Evolutionary conservation across 2,329 filamentous ascomycete species (phyloP), one percentile per base, ranked within the genome.

Genomic region (Rutstroemia sp.): DNA sequence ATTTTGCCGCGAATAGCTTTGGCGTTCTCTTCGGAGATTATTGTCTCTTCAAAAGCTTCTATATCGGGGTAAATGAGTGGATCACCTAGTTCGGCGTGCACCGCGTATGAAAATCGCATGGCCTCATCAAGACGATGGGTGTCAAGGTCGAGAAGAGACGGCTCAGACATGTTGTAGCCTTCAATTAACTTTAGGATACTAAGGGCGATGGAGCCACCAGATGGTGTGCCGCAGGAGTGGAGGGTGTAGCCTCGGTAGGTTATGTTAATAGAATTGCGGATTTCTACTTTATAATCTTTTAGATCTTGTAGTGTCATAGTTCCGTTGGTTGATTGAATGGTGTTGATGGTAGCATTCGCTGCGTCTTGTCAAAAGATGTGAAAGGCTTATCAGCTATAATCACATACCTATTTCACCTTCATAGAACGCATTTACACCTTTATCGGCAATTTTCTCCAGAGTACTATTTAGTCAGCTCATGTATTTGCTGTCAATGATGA

Each of bases 71-170:
- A 81, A 68, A 87, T 96, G 1, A 74, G 76, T 0, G 92, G 94
- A 69, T 97, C 94, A 4, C 91, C 92, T 0, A 97, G 79, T 27
- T 85, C 78, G n/a, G 83, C 79, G 57, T 91, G 84, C 64, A 87
- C 75, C 4, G 86, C 91, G 69, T 96, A 97, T 2, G 83, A 91
- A 70, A 95, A 97, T 21, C 90, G 82, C 74, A 96, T 90, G 12
- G 91, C 87, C 75, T 97, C 94, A 66, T 90, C 83, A 62, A 96
- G 79, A 14, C 88, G 82, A 71, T 97, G 94, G 0, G 86, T 86
- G 10, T 30, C 27, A 30, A 30, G 27, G 27, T 10, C 27, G 39
- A 85, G 90, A 0, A 95, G 73, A 63, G 90, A 45, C 3, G 54
- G 45, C 16, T 58, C 44, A 85, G 19, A 71, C 25, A 84, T 75